phyloP scores from a whole-genome alignment of 75 land plant genomes.

The Pinus albicaulis region DNA sequence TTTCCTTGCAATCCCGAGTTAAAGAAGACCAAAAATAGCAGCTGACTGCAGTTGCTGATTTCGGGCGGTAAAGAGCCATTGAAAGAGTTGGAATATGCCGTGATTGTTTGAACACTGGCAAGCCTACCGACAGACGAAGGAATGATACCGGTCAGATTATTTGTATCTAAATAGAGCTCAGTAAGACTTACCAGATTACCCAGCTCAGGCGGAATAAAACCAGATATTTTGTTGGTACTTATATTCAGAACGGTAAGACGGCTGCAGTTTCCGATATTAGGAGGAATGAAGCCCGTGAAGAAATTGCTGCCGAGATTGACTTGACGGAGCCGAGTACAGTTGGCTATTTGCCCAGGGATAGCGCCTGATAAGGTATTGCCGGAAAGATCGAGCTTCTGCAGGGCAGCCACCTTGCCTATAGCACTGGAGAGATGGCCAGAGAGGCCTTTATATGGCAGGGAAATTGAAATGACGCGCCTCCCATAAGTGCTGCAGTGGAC shows the following conservation, averaged over 20 bases:
- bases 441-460: slow-evolving; percentile 21
- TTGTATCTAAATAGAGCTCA: slow-evolving; percentile 20
- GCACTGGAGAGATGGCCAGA: slow-evolving; percentile 19
- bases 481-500: slow-evolving; percentile 23
- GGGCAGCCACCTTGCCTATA: slow-evolving; percentile 10
- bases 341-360: too few relatives aligned
- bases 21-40: too few relatives aligned
- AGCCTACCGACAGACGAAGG: too few relatives aligned
- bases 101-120: too few relatives aligned
- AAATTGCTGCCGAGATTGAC: slow-evolving; percentile 49
- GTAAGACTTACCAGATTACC: slow-evolving; percentile 4
- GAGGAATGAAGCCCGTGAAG: slow-evolving; percentile 36
- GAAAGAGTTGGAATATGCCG: too few relatives aligned
- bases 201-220: neutral
- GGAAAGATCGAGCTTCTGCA: slow-evolving; percentile 26
- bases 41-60: too few relatives aligned
- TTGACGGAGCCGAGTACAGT: slow-evolving; percentile 29
- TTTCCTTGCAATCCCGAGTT: too few relatives aligned
- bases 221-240: neutral
- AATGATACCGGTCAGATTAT: slow-evolving; percentile 28
- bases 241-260: slow-evolving; percentile 40
- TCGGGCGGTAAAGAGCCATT: too few relatives aligned
- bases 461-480: slow-evolving; percentile 21
- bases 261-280: slow-evolving; percentile 29
- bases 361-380: slow-evolving; percentile 41